These are phyloP conservation scores for Lavandula angustifolia DNA, from an alignment of 257 asterid genomes.

Conservation along the genomic window DNA sequence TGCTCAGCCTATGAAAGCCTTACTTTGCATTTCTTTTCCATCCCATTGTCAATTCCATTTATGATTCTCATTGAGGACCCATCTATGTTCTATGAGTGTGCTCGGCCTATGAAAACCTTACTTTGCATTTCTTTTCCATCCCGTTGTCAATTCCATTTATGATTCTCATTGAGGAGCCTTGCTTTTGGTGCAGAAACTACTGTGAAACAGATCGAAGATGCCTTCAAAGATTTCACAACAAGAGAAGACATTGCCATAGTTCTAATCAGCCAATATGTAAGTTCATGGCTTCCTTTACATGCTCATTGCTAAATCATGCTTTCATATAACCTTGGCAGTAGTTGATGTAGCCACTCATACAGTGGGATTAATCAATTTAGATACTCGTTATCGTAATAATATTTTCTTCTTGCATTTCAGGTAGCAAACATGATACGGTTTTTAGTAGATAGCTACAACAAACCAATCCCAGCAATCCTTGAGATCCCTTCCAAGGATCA, in stretches of 20 bases:
- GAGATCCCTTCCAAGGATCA: slow-evolving; percentile 98
- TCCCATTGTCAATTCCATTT: slow-evolving; percentile 4
- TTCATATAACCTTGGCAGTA: background rate
- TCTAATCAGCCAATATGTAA: slow-evolving; percentile 89
- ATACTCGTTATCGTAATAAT: too few species aligned
- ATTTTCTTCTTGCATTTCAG: slow-evolving; percentile 35
- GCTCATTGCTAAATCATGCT: slow-evolving; percentile 6
- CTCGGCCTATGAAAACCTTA: background rate
- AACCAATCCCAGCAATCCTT: slow-evolving; percentile 84
- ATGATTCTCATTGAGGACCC: slow-evolving; percentile 13
- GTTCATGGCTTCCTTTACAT: slow-evolving; percentile 30
- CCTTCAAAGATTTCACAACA: slow-evolving; percentile 83
- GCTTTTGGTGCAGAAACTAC: slow-evolving; percentile 59
- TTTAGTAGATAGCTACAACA: slow-evolving; percentile 86
- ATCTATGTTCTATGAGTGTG: slow-evolving; percentile 10
- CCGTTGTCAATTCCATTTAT: slow-evolving; percentile 4
- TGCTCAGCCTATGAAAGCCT: slow-evolving; percentile 5
- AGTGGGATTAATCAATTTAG: too few species aligned
- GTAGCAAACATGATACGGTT: slow-evolving; percentile 88
- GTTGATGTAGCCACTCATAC: background rate
- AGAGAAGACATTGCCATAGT: slow-evolving; percentile 89
- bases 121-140: background rate
- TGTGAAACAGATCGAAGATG: slow-evolving; percentile 85
- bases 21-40: background rate
- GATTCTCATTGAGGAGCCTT: slow-evolving; percentile 20